Percentiles rank a stretch among this genome's conserved stretches.
phyloP scores from a whole-genome alignment of 176 grass and related monocot genomes.

The Cenchrus fungigraminus region DNA sequence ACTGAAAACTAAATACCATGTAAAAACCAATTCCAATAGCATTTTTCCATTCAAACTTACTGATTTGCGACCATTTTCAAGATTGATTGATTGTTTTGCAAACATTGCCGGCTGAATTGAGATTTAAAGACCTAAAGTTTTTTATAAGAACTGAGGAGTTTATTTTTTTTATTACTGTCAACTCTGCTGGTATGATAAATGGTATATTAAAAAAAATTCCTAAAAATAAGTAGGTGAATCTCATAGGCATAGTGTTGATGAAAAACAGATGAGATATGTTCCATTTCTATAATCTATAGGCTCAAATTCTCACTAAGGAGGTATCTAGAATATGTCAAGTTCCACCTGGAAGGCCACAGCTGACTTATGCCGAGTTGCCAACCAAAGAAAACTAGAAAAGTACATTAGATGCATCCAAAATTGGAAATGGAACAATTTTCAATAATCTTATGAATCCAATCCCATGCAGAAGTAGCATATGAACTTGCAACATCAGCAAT shows the following conservation, averaged over 20 bases:
- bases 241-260: not conserved
- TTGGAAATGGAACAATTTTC: not conserved
- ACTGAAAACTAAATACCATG: not conserved
- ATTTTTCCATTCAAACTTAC: not conserved
- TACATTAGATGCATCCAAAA: not conserved
- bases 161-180: not conserved
- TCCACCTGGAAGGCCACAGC: not conserved
- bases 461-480: not conserved
- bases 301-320: not conserved
- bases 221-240: not conserved
- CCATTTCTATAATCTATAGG: not conserved
- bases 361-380: not conserved
- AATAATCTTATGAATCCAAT: not conserved
- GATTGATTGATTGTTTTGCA: not conserved
- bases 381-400: not conserved
- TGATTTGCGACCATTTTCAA: not conserved
- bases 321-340: not conserved
- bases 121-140: not conserved
- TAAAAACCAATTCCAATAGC: constrained; percentile 24
- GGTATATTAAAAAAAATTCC: not conserved
- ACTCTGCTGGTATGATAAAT: not conserved
- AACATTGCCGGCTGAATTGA: not conserved
- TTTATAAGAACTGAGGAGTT: not conserved
- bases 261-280: not conserved
- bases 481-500: not conserved